Evolutionary conservation across 371 early-diverging fungal species (phyloP).

Genomic region (Catenaria anguillulae): DNA sequence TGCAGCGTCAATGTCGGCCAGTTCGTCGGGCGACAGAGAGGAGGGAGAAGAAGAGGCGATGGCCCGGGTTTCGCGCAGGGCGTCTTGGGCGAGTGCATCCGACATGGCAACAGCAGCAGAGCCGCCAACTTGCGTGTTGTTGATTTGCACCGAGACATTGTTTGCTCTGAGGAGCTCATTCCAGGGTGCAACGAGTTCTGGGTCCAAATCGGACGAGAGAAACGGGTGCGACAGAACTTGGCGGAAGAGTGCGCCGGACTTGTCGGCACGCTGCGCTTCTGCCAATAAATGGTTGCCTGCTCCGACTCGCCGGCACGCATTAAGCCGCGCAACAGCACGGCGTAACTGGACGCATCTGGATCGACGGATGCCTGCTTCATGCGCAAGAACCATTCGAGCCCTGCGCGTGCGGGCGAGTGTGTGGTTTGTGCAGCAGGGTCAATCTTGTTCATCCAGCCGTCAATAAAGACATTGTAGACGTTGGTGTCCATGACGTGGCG

Average conservation of each 20-base stretch:
- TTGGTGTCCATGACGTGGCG: slow-evolving; percentile 45
- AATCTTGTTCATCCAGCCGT: slow-evolving; percentile 42
- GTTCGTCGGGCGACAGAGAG: too few species aligned
- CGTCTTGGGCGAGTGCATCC: too few species aligned
- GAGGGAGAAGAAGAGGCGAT: too few species aligned
- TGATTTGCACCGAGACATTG: too few species aligned
- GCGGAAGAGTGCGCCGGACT: neutral
- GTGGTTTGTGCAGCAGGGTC: slow-evolving; percentile 19
- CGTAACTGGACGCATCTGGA: slow-evolving; percentile 54
- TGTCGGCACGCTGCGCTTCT: too few species aligned
- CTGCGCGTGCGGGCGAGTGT: slow-evolving; percentile 12
- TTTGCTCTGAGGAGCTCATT: too few species aligned
- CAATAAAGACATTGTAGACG: slow-evolving; percentile 68
- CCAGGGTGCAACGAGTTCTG: neutral
- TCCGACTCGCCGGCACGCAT: slow-evolving; percentile 17
- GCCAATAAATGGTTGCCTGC: neutral
- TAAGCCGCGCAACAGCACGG: slow-evolving; percentile 53
- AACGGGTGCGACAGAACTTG: neutral
- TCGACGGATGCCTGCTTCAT: slow-evolving; percentile 33
- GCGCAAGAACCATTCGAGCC: slow-evolving; percentile 57
- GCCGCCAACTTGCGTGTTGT: too few species aligned
- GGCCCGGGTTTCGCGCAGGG: too few species aligned
- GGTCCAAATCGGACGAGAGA: neutral
- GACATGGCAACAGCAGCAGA: too few species aligned
- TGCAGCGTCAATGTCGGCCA: too few species aligned